Evolutionary conservation across 345 rosid species (phyloP).

Genomic region (Moringa oleifera): DNA sequence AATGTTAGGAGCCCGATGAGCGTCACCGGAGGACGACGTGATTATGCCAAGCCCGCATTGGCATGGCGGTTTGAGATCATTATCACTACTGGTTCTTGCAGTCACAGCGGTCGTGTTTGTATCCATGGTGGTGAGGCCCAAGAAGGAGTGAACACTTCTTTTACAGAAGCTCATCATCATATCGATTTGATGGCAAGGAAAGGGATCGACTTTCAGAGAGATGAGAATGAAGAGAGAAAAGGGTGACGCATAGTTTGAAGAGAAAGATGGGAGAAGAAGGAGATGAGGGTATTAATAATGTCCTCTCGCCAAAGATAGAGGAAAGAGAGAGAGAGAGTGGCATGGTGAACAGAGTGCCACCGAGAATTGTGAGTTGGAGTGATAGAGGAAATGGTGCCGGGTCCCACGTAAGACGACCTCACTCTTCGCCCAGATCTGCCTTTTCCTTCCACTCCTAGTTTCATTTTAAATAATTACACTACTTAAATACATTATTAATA

Average conservation of each 20-base stretch:
- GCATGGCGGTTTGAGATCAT: not conserved
- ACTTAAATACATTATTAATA: not conserved
- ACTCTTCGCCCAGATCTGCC: conserved; percentile 13
- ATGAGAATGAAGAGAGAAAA: no score
- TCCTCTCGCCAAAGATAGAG: conserved; percentile 34
- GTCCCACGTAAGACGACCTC: conserved; percentile 41
- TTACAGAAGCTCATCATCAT: conserved; percentile 48
- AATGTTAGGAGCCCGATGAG: conserved; percentile 24
- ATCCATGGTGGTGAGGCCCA: conserved; percentile 17
- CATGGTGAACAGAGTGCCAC: conserved; percentile 34
- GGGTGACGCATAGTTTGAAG: no score
- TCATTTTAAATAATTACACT: not conserved
- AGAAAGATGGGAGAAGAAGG: not conserved
- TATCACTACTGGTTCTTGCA: not conserved
- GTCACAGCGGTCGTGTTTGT: not conserved
- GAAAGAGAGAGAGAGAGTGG: conserved; percentile 1
- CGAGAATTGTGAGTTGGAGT: conserved; percentile 34
- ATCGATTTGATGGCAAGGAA: not conserved
- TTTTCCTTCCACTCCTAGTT: conserved; percentile 1
- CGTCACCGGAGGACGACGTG: conserved; percentile 9
- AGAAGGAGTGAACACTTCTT: conserved; percentile 43
- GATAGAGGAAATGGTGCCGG: conserved; percentile 40
- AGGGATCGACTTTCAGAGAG: not conserved
- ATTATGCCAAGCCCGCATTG: conserved; percentile 33
- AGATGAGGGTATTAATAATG: conserved; percentile 32